phyloP scores from a whole-genome alignment of 31 red algal genomes.

The Endocladia muricata region DNA sequence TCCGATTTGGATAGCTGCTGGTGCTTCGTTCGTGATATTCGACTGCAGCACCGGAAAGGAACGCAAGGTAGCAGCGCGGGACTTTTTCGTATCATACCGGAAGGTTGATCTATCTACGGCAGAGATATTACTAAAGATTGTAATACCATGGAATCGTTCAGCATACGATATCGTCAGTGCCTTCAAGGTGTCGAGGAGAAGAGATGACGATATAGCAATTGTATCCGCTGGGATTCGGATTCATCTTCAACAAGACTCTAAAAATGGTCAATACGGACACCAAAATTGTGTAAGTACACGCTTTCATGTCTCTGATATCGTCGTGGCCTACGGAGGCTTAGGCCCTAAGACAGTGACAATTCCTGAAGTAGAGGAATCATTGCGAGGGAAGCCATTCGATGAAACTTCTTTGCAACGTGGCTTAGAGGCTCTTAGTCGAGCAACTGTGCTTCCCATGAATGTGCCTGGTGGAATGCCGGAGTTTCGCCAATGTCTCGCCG shows the following conservation, averaged over 20 bases:
- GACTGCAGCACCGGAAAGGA: slow-evolving; percentile 21
- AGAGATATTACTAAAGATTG: slow-evolving; percentile 58
- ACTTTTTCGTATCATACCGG: slow-evolving; percentile 83
- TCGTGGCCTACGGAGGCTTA: slow-evolving; percentile 67
- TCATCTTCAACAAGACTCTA: not conserved
- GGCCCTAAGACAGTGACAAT: slow-evolving; percentile 42
- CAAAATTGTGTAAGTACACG: not conserved
- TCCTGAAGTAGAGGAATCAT: slow-evolving; percentile 12
- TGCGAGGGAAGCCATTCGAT: slow-evolving; percentile 31
- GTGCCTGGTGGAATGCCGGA: slow-evolving; percentile 83
- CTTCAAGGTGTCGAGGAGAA: slow-evolving; percentile 74
- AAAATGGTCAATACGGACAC: not conserved
- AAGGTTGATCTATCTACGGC: slow-evolving; percentile 32
- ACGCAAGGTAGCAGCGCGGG: slow-evolving; percentile 25
- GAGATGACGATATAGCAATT: slow-evolving; percentile 92
- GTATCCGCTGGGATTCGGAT: slow-evolving; percentile 78
- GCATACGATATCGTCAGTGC: slow-evolving; percentile 43
- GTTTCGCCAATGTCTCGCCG: slow-evolving; percentile 56
- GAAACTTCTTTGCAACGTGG: slow-evolving; percentile 28
- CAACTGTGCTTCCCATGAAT: slow-evolving; percentile 26
- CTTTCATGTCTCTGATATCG: slow-evolving; percentile 17
- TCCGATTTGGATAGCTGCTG: slow-evolving; percentile 66
- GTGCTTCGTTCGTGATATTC: slow-evolving; percentile 51
- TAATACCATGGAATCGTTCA: slow-evolving; percentile 65
- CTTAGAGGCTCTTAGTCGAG: slow-evolving; percentile 20